Evolutionary conservation across 2,329 filamentous ascomycete species (phyloP), one percentile per base, ranked within the genome.

Genomic region (Thermothelomyces thermophilus): DNA sequence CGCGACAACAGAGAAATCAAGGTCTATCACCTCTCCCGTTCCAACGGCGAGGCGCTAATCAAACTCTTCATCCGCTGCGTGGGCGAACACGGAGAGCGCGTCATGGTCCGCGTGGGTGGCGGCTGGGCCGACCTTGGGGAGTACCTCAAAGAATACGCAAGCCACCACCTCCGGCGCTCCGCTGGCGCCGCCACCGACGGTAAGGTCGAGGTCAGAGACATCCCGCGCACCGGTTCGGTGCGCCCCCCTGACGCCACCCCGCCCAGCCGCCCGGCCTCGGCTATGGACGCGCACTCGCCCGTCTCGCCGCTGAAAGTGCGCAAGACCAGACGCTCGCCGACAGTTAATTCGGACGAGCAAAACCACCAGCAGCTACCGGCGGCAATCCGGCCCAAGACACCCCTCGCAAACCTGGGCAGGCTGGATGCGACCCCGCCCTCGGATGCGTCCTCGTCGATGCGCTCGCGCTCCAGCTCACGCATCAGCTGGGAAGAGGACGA

Each of bases 61-160:
- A 97, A 96, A 68, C 79, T 98, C 5, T 95, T 94, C 62, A 90
- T 98, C 46, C 86, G 93, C 14, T 83, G 90, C 1, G 90, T 98
- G 2, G 93, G 93, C 43, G 90, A 95, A 65, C 77, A 82, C 50
- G 88, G 87, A 14, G 90, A 97, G 67, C 83, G 93, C 45, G 90
- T 97, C 54, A 97, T 98, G 93, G 93, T 98, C 7, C 86, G 93
- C 31, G 91, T 98, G 11, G 93, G 93, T 11, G 93, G 93, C 52
- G 93, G 93, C n/a, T 98, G 93, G 93, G 90, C 90, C 13, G 93
- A 98, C 66, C 73, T 98, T 17, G 91, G 87, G 33, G 93, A 97
- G 66, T 98, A 96, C 63, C 75, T 98, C 36, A 86, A 90, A 59
- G 89, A 95, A 66, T 98, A 96, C 62, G 90, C 90, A 7, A 82